phyloP scores from a whole-genome alignment of 306 rosid genomes.

The Castanea mollissima region DNA sequence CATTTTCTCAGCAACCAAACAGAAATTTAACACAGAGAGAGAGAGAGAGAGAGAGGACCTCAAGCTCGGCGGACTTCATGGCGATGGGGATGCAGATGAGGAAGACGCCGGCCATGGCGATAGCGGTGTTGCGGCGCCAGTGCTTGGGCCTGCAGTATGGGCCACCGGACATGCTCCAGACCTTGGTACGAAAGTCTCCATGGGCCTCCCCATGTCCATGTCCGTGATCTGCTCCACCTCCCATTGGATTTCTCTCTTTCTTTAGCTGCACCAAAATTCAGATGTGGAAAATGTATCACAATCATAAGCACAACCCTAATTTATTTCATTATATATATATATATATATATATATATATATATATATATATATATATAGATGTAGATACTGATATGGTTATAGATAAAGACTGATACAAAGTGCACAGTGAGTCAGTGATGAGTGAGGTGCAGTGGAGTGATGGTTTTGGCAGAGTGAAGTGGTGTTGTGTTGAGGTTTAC shows the following conservation, averaged over 20 bases:
- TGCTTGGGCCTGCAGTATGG: slow-evolving; percentile 90
- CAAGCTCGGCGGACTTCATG: slow-evolving; percentile 93
- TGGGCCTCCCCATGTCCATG: slow-evolving; percentile 47
- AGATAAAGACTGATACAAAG: neutral
- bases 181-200: slow-evolving; percentile 84
- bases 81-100: slow-evolving; percentile 93
- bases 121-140: slow-evolving; percentile 95
- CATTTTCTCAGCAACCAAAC: neutral
- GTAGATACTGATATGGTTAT: neutral
- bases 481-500: too few species aligned
- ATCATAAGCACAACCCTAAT: slow-evolving; percentile 49
- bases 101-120: slow-evolving; percentile 83
- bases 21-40: neutral
- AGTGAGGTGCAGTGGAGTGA: too few species aligned
- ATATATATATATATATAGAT: too few species aligned
- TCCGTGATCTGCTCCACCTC: slow-evolving; percentile 75
- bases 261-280: neutral
- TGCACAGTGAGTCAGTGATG: too few species aligned
- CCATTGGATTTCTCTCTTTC: slow-evolving; percentile 26
- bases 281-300: slow-evolving; percentile 1
- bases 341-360: too few species aligned
- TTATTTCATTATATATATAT: neutral
- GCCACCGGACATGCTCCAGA: slow-evolving; percentile 96
- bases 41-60: slow-evolving; percentile 39
- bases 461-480: too few species aligned